A percentile compares a stretch with the other conserved stretches of the same genome.
phyloP scores from a whole-genome alignment of 129 eudicot species.

The Smallanthus sonchifolius region DNA sequence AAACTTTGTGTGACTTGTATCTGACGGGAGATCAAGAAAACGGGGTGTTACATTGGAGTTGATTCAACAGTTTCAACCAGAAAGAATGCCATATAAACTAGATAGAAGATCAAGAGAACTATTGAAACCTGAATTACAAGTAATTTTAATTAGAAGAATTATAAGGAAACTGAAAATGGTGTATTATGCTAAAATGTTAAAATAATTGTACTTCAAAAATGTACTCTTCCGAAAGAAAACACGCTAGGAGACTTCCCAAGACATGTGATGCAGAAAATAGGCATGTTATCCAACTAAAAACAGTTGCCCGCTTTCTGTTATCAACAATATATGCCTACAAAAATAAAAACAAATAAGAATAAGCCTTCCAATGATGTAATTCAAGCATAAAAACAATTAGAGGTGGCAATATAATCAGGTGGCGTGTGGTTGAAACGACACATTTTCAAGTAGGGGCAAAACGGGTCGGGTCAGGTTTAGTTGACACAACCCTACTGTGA shows the following conservation, averaged over 20 bases:
- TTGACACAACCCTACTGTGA: no score
- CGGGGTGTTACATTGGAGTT: conserved; percentile 53
- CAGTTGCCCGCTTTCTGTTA: conserved; percentile 63
- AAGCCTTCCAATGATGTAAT: neutral
- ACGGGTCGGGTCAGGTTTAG: neutral
- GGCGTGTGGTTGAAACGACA: no score
- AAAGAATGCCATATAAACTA: conserved; percentile 66
- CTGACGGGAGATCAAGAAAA: no score
- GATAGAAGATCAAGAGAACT: conserved; percentile 62
- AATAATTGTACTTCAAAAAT: conserved; percentile 58
- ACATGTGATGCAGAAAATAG: conserved; percentile 91
- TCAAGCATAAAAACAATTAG: neutral
- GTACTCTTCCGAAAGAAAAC: conserved; percentile 75
- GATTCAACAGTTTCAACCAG: conserved; percentile 61
- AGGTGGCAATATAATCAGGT: neutral
- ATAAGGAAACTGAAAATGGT: neutral
- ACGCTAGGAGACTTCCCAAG: conserved; percentile 72
- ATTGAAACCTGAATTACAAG: conserved; percentile 67
- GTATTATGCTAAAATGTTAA: neutral
- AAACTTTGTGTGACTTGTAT: no score
- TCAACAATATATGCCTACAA: conserved; percentile 83
- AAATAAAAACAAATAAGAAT: neutral
- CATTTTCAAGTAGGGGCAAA: neutral
- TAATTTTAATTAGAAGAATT: neutral
- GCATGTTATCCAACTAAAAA: conserved; percentile 88